Evolutionary conservation across 148 eudicot species (phyloP), one percentile per base, ranked within the genome.

Genomic region (Gaultheria prostrata): DNA sequence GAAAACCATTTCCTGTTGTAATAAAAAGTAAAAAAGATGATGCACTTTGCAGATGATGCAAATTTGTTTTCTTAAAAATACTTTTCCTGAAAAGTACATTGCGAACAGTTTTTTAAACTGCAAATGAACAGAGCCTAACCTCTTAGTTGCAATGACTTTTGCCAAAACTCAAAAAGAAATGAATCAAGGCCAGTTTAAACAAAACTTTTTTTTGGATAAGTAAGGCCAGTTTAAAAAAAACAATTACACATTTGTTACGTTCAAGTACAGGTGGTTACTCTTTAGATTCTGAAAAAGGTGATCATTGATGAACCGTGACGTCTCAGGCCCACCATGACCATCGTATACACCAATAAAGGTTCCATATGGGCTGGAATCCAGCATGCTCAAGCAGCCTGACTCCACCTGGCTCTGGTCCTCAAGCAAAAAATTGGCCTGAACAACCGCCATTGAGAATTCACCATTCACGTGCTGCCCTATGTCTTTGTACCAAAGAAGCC

Each of bases 341-440:
- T 88, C 89, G 56, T 88, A 88, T 32, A 88, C 81, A 48, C 89
- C 89, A 77, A 88, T 81, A 85, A 88, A 88, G 39, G 89, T 85
- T 54, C 90, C 90, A 79, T 88, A 82, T 45, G 90, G 90, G 53
- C 90, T 89, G 30, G 89, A 86, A 84, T 88, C 89, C 45, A 84
- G 84, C 78, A 88, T 82, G 80, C 89, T 88, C 84, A 88, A 82
- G 67, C 85, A 86, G 71, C 90, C 90, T 0, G 90, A 88, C 78
- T 88, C 90, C 75, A 88, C 79, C 85, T 88, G 88, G 75, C 90
- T 84, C 85, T 88, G 90, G 87, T 88, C 89, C 83, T 88, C 90
- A 8, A 86, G 82, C 82, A 88, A 85, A 65, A 33, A 71, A 57
- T 88, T 88, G 35, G 90, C 90, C 83, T 88, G 88, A 80, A 88